A percentile compares a stretch with the other conserved stretches of the same genome.
phyloP scores from a whole-genome alignment of 305 asterid species.

The Petunia hybrid region DNA sequence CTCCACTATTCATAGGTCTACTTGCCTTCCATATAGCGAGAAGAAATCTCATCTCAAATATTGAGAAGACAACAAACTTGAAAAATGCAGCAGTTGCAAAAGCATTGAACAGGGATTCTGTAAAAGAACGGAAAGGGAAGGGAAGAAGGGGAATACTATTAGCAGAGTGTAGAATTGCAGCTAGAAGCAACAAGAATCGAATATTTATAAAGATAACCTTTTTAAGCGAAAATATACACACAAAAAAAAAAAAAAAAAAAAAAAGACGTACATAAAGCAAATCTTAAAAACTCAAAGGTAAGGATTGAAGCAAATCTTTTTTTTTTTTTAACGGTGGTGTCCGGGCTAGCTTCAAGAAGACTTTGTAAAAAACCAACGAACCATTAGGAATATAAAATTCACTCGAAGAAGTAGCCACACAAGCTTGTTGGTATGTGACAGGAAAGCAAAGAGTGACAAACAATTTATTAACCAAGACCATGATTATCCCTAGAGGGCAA shows the following conservation, averaged over 20 bases:
- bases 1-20: constrained; percentile 73
- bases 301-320: background rate
- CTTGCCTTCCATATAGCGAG: constrained; percentile 98
- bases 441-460: constrained; percentile 10
- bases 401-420: constrained; percentile 15
- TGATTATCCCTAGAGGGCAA: constrained; percentile 3
- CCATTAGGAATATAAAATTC: constrained; percentile 1
- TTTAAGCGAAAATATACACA: background rate
- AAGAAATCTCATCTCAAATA: constrained; percentile 98
- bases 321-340: too few species aligned
- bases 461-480: background rate
- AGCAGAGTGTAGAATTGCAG: background rate
- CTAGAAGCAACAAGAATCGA: background rate
- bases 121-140: constrained; percentile 21
- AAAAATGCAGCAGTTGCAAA: constrained; percentile 99
- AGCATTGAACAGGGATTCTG: constrained; percentile 97
- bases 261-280: background rate
- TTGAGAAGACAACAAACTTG: constrained; percentile 98
- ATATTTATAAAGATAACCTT: background rate
- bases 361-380: background rate
- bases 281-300: background rate
- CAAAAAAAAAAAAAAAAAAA: too few species aligned
- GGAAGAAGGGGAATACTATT: background rate
- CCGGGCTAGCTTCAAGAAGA: background rate
- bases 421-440: constrained; percentile 21